Percentiles rank a stretch among this genome's conserved stretches.
These are phyloP conservation scores for Taphrina wiesneri DNA, from an alignment of 1,139 yeast genomes.

Conservation along the genomic window DNA sequence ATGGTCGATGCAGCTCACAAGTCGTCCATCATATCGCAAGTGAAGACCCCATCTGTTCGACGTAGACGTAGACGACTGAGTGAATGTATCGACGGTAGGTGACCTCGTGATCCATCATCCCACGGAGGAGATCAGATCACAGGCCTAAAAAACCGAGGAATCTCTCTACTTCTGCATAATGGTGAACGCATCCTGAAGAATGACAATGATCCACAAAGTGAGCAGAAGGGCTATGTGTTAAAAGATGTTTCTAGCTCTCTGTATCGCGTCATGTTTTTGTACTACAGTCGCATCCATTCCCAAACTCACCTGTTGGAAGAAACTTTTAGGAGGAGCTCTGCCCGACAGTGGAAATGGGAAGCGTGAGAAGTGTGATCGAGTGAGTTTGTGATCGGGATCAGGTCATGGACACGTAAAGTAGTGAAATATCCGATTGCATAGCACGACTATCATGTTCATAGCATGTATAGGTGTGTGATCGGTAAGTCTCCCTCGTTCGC, in stretches of 20 bases:
- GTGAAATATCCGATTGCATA: too few relatives aligned
- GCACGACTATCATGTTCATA: too few relatives aligned
- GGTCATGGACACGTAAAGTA: too few relatives aligned
- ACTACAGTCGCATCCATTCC: too few relatives aligned
- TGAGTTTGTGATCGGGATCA: too few relatives aligned
- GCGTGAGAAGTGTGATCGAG: not conserved
- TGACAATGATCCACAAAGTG: slow-evolving; percentile 15
- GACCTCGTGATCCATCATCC: slow-evolving; percentile 5
- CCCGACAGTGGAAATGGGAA: too few relatives aligned
- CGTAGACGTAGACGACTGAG: not conserved
- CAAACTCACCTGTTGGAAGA: not conserved
- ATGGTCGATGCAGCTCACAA: not conserved
- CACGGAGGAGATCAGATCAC: not conserved
- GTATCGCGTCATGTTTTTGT: too few relatives aligned
- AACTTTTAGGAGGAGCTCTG: not conserved
- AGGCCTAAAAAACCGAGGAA: slow-evolving; percentile 24
- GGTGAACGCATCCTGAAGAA: slow-evolving; percentile 19
- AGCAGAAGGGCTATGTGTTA: slow-evolving; percentile 21
- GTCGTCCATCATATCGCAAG: too few relatives aligned
- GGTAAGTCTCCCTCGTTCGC: too few relatives aligned
- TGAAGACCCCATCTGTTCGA: too few relatives aligned
- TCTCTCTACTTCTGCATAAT: slow-evolving; percentile 19
- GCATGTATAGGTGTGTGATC: too few relatives aligned
- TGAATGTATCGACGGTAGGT: slow-evolving; percentile 22
- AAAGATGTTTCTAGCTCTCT: slow-evolving; percentile 9